Conservation (phyloP, 805 yeast genomes). For the Tetrapisispora pingtungensis region DNA sequence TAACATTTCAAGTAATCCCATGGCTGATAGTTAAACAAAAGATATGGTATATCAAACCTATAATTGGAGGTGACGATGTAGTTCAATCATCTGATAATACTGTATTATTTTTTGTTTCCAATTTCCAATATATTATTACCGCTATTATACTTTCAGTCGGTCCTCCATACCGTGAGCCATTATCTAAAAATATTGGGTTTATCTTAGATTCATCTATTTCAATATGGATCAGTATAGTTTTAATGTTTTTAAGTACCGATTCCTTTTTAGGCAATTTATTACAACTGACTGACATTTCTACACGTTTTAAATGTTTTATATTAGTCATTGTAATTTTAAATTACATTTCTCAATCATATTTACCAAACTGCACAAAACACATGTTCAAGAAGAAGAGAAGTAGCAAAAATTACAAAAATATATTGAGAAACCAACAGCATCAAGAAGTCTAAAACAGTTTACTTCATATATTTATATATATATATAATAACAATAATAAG, state of each 20-base stretch:
- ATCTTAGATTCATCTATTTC: slow-evolving; percentile 49
- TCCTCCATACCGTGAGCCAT: slow-evolving; percentile 82
- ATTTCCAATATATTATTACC: slow-evolving; percentile 78
- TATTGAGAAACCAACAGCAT: slow-evolving; percentile 11
- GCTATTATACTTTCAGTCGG: slow-evolving; percentile 86
- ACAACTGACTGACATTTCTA: slow-evolving; percentile 60
- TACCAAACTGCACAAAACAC: slow-evolving; percentile 29
- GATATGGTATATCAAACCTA: slow-evolving; percentile 72
- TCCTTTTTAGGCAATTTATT: slow-evolving; percentile 55
- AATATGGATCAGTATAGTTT: slow-evolving; percentile 35
- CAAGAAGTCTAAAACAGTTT: background rate
- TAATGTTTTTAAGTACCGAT: slow-evolving; percentile 47
- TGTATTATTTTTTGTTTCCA: slow-evolving; percentile 65
- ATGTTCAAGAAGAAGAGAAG: slow-evolving; percentile 30
- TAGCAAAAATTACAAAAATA: slow-evolving; percentile 31
- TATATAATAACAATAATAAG: background rate
- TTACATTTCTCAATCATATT: slow-evolving; percentile 29
- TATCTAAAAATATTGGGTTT: slow-evolving; percentile 59
- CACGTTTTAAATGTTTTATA: slow-evolving; percentile 42
- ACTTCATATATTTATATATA: background rate
- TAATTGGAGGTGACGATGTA: slow-evolving; percentile 71
- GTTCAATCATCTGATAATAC: slow-evolving; percentile 89
- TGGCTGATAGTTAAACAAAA: slow-evolving; percentile 53
- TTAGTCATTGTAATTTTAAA: slow-evolving; percentile 39
- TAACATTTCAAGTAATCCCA: slow-evolving; percentile 53